Evolutionary conservation across 148 eudicot species (phyloP).

Genomic region (Silene uniflora): DNA sequence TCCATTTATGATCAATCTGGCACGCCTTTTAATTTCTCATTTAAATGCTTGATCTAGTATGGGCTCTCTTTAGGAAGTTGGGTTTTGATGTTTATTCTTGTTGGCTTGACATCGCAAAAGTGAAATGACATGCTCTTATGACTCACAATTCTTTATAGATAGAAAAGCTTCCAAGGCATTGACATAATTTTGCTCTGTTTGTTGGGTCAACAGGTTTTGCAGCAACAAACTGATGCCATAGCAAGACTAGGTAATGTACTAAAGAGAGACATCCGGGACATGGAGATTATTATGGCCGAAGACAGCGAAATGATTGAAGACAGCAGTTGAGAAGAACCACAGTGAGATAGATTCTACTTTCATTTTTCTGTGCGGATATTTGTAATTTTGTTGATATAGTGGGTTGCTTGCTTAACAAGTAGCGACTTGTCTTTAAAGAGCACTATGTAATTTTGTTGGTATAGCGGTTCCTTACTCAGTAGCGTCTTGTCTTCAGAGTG

Average conservation of each 20-base stretch:
- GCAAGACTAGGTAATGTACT: conserved; percentile 80
- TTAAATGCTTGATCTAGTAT: no score
- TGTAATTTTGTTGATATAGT: neutral
- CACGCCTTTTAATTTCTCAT: no score
- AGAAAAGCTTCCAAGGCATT: no score
- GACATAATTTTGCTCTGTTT: neutral
- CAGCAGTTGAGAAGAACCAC: conserved; percentile 18
- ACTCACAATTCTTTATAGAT: no score
- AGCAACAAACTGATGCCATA: conserved; percentile 89
- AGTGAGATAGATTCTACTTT: neutral
- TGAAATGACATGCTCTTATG: no score
- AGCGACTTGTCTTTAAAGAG: neutral
- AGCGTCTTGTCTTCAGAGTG: neutral
- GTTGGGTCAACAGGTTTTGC: conserved; percentile 55
- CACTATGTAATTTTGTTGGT: neutral
- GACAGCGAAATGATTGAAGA: conserved; percentile 62
- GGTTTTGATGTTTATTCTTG: no score
- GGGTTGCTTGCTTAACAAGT: neutral
- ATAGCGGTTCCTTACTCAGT: neutral
- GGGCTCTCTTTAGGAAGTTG: no score
- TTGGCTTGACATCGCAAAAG: no score
- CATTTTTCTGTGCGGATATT: neutral
- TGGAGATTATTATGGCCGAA: conserved; percentile 94
- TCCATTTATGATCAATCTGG: no score
- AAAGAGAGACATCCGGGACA: conserved; percentile 78